Percentiles rank a stretch among this genome's conserved stretches.
These are phyloP conservation scores for Hevea brasiliensis DNA, from an alignment of 345 rosid genomes.

Conservation along the genomic window DNA sequence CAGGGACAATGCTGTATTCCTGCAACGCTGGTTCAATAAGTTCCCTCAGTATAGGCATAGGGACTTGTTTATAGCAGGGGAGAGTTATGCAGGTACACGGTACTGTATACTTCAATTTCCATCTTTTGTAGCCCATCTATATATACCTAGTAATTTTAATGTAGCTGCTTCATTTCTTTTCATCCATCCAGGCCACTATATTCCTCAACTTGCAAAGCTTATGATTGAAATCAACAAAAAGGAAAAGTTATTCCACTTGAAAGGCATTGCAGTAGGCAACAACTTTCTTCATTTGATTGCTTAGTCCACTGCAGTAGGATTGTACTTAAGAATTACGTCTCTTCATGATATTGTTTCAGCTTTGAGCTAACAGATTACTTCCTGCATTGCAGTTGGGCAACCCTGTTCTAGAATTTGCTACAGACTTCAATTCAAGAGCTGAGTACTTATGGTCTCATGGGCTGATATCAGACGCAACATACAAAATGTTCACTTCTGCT, in stretches of 20 bases:
- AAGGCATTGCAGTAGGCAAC: constrained; percentile 82
- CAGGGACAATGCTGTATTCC: constrained; percentile 86
- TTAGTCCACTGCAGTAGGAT: background rate
- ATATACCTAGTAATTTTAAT: background rate
- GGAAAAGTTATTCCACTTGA: constrained; percentile 66
- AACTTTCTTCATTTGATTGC: background rate
- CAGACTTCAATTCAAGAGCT: constrained; percentile 90
- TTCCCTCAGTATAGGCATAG: constrained; percentile 83
- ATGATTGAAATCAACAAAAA: constrained; percentile 72
- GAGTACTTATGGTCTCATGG: constrained; percentile 99
- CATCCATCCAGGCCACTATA: constrained; percentile 65
- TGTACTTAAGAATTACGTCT: background rate
- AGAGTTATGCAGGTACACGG: constrained; percentile 89
- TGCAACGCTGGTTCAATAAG: constrained; percentile 79
- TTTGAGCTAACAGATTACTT: background rate
- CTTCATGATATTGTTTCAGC: background rate
- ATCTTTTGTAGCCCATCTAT: background rate
- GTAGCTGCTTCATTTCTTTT: background rate
- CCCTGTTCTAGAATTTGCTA: constrained; percentile 83
- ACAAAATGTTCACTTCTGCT: constrained; percentile 71
- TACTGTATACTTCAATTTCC: constrained; percentile 7
- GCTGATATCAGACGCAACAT: constrained; percentile 83
- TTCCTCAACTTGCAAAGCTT: constrained; percentile 86
- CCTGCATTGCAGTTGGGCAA: constrained; percentile 67
- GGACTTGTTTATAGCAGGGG: constrained; percentile 82